Percentiles rank a stretch among this genome's conserved stretches.
Evolutionary conservation across 495 filamentous ascomycete genomes (phyloP).

Genomic region (Penicillium ochrochloron): DNA sequence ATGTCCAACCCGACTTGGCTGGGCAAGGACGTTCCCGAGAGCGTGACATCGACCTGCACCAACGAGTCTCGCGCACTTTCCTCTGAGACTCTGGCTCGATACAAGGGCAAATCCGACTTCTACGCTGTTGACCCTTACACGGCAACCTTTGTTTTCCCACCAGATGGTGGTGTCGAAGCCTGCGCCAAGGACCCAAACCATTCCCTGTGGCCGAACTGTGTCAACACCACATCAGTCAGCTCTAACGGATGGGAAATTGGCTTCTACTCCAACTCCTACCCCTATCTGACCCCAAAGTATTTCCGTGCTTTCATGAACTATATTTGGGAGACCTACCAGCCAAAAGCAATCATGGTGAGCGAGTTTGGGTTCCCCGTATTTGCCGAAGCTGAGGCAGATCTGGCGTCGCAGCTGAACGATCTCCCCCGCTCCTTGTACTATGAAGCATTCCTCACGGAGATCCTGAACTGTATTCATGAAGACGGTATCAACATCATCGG

Average conservation of each 20-base stretch:
- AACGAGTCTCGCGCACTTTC: not conserved
- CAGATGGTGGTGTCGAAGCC: not conserved
- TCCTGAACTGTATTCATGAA: slow-evolving; percentile 11
- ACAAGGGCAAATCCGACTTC: slow-evolving; percentile 4
- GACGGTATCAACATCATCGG: slow-evolving; percentile 10
- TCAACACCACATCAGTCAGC: slow-evolving; percentile 1
- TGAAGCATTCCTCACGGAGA: slow-evolving; percentile 4
- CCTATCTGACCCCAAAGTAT: not conserved
- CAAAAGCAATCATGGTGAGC: not conserved
- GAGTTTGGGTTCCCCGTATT: not conserved
- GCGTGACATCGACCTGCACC: slow-evolving; percentile 4
- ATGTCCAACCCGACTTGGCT: slow-evolving; percentile 3
- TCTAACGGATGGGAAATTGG: slow-evolving; percentile 1
- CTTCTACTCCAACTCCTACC: not conserved
- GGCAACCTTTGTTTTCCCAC: slow-evolving; percentile 1
- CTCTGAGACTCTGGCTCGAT: not conserved
- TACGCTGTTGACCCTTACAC: not conserved
- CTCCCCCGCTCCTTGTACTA: slow-evolving; percentile 10
- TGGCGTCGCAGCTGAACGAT: not conserved
- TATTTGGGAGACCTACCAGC: not conserved
- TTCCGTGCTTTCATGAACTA: slow-evolving; percentile 3
- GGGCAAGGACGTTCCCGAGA: slow-evolving; percentile 1
- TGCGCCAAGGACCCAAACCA: not conserved
- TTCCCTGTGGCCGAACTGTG: slow-evolving; percentile 1
- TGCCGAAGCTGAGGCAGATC: not conserved